Evolutionary conservation across 495 filamentous ascomycete genomes (phyloP).

Genomic region (Aspergillus taichungensis): DNA sequence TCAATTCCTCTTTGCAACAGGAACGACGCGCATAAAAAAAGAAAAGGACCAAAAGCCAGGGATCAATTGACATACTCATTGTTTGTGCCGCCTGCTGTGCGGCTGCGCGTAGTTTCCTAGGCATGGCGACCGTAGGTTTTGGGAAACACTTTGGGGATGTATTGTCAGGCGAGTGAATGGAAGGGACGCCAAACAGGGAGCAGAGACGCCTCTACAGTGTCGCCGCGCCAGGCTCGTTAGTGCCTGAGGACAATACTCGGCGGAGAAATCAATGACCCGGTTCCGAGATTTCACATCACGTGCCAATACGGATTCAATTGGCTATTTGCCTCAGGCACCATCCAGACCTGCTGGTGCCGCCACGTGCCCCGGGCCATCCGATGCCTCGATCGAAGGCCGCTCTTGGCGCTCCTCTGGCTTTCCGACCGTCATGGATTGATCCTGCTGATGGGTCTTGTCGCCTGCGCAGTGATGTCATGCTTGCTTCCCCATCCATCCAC

Average conservation of each 20-base stretch:
- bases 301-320: no score
- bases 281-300: no score
- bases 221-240: no score
- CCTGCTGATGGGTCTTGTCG: no score
- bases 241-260: no score
- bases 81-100: constrained; percentile 43
- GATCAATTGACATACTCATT: constrained; percentile 25
- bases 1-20: neutral
- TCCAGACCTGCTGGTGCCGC: neutral
- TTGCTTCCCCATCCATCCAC: no score
- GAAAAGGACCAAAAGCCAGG: no score
- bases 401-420: neutral
- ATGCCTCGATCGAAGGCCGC: neutral
- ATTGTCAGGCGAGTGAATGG: neutral
- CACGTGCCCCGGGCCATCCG: neutral
- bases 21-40: neutral
- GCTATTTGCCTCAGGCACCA: neutral
- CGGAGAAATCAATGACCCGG: no score
- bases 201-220: neutral
- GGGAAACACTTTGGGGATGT: neutral
- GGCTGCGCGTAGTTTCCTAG: constrained; percentile 38
- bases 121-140: constrained; percentile 26
- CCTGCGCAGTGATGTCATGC: no score
- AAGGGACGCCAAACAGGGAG: neutral
- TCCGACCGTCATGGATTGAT: no score